These are phyloP conservation scores for Catharanthus roseus DNA, from an alignment of 257 asterid species.

Conservation along the genomic window DNA sequence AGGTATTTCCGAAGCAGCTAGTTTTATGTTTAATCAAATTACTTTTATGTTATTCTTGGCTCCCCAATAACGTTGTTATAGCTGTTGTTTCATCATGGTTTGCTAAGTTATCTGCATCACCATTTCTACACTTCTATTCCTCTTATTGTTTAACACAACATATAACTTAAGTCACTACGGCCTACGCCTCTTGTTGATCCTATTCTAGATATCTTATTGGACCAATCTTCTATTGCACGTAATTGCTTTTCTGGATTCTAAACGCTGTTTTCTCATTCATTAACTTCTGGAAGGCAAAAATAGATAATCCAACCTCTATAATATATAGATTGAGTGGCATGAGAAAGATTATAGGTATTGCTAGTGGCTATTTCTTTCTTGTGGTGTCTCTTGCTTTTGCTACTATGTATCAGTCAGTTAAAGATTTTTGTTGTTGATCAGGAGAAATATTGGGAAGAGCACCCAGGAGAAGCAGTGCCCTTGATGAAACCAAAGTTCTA, in stretches of 20 bases:
- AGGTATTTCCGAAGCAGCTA: slow-evolving; percentile 31
- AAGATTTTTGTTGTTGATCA: slow-evolving; percentile 19
- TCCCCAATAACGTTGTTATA: background rate
- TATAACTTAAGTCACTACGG: background rate
- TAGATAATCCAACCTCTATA: background rate
- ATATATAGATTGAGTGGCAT: background rate
- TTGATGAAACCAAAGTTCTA: slow-evolving; percentile 85
- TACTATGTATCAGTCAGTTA: background rate
- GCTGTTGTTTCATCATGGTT: background rate
- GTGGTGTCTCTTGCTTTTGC: background rate
- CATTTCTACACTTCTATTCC: background rate
- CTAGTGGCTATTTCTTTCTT: background rate
- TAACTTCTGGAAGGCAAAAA: background rate
- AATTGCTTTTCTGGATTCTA: background rate
- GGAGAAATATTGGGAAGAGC: slow-evolving; percentile 93
- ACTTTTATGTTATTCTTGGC: background rate
- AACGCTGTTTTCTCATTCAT: background rate
- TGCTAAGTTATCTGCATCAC: background rate
- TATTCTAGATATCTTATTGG: background rate
- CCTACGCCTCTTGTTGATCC: background rate
- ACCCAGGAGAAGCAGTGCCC: slow-evolving; percentile 82
- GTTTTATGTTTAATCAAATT: background rate
- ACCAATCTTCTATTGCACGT: background rate
- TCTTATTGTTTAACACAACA: background rate
- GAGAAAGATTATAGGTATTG: background rate